Percentiles rank a stretch among this genome's conserved stretches.
Conservation (phyloP, 331 rosid genomes). For the Malus hybrid region DNA sequence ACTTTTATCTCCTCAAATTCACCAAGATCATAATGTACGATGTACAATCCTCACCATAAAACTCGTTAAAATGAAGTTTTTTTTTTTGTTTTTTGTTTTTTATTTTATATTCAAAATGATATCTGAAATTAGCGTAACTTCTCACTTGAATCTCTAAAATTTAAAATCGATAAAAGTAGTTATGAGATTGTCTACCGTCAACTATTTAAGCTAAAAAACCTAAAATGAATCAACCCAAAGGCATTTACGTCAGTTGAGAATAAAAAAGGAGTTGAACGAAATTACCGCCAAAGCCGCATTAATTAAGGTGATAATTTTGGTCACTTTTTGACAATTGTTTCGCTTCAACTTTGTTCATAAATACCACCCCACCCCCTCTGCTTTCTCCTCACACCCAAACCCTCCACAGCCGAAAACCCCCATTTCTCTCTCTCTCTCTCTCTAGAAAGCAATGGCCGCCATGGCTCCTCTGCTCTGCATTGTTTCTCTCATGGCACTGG, state of each 20-base stretch:
- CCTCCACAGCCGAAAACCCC: background rate
- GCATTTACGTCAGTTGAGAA: background rate
- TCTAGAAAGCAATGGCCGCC: constrained; percentile 18
- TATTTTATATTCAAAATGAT: too few relatives aligned
- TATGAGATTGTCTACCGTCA: rapidly evolving
- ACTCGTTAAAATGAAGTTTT: background rate
- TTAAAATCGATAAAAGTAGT: too few relatives aligned
- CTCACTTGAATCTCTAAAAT: rapidly evolving
- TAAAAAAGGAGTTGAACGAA: background rate
- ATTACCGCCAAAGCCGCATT: constrained; percentile 14
- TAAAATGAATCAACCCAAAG: background rate
- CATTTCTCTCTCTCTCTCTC: background rate
- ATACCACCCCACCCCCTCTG: constrained; percentile 30
- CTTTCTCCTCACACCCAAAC: constrained; percentile 9
- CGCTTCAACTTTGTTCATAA: constrained; percentile 34
- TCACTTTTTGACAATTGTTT: constrained; percentile 13
- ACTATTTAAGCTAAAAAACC: too few relatives aligned
- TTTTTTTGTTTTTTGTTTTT: too few relatives aligned
- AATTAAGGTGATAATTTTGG: constrained; percentile 26
- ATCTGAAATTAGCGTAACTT: rapidly evolving
- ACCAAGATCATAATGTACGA: background rate
- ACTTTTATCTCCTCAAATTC: background rate
- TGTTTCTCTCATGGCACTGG: constrained; percentile 17
- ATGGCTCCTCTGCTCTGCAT: constrained; percentile 13
- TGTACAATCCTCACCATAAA: too few relatives aligned